Conservation (phyloP, 768 basidiomycete species). For the Lenzites betulinus region DNA sequence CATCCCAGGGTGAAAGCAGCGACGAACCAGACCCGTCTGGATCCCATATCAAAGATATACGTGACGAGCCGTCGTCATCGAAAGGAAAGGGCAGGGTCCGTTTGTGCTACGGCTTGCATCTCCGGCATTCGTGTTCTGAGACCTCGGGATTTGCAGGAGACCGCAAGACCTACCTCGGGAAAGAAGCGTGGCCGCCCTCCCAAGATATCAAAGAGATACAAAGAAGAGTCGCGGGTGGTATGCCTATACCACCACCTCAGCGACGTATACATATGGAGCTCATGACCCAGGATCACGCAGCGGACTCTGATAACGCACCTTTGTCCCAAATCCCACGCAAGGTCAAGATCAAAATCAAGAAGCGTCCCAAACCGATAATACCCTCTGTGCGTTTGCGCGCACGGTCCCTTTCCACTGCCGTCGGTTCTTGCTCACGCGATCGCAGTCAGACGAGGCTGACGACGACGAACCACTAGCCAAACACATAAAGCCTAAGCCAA, state of each 20-base stretch:
- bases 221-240: background rate
- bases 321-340: background rate
- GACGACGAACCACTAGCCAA: conserved; percentile 11
- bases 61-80: conserved; percentile 14
- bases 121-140: background rate
- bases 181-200: conserved; percentile 6
- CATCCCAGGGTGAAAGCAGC: conserved; percentile 15
- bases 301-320: conserved; percentile 5
- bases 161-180: background rate
- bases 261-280: background rate
- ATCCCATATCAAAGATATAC: background rate
- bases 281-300: background rate
- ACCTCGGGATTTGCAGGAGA: background rate
- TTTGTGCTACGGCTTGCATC: background rate
- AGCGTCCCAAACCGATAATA: background rate
- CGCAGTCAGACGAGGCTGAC: background rate
- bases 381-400: background rate
- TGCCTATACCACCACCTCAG: background rate
- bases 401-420: background rate
- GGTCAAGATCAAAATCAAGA: conserved; percentile 11
- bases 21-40: conserved; percentile 9
- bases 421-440: background rate
- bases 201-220: background rate
- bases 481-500: conserved; percentile 2
- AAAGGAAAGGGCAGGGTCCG: conserved; percentile 24